Percentiles rank a stretch among this genome's conserved stretches.
Conservation (phyloP, 2,329 filamentous ascomycete species). For the Penicillium italicum region DNA sequence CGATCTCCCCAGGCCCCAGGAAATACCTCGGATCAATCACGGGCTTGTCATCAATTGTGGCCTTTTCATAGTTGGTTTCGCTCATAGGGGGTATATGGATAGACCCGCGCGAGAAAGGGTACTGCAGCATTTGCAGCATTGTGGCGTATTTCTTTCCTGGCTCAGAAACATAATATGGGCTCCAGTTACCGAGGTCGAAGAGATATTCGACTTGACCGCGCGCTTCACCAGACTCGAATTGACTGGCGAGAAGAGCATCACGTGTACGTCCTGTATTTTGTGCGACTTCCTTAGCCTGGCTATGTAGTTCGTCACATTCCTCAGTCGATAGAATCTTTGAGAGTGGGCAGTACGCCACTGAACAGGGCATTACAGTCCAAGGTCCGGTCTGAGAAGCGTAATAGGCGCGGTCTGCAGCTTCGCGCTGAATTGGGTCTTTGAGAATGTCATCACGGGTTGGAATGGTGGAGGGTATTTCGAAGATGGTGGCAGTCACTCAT, state of each 20-base stretch:
- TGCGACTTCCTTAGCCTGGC: not conserved
- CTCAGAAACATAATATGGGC: slow-evolving; percentile 34
- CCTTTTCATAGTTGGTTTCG: not conserved
- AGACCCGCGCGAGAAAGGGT: slow-evolving; percentile 50
- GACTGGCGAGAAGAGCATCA: slow-evolving; percentile 14
- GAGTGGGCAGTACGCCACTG: slow-evolving; percentile 21
- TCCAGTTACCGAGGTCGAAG: slow-evolving; percentile 51
- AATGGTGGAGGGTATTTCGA: slow-evolving; percentile 26
- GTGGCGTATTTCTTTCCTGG: slow-evolving; percentile 47
- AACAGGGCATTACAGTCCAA: slow-evolving; percentile 22
- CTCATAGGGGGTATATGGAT: slow-evolving; percentile 42
- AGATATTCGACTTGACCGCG: slow-evolving; percentile 51
- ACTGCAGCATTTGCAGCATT: slow-evolving; percentile 51
- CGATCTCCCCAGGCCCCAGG: slow-evolving; percentile 44
- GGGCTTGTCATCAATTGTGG: slow-evolving; percentile 28
- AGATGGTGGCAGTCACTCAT: slow-evolving; percentile 27
- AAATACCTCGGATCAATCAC: slow-evolving; percentile 47
- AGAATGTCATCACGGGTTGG: slow-evolving; percentile 15
- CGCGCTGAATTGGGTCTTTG: slow-evolving; percentile 1
- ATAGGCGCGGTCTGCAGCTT: slow-evolving; percentile 16
- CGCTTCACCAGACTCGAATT: slow-evolving; percentile 1
- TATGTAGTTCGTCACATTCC: slow-evolving; percentile 2
- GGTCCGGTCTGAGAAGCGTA: slow-evolving; percentile 12
- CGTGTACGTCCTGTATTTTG: slow-evolving; percentile 1
- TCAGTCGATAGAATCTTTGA: slow-evolving; percentile 3